Percentiles rank a stretch among this genome's conserved stretches.
phyloP scores from a whole-genome alignment of 805 yeast genomes.

The Sugiyamaella qingdaonensis region DNA sequence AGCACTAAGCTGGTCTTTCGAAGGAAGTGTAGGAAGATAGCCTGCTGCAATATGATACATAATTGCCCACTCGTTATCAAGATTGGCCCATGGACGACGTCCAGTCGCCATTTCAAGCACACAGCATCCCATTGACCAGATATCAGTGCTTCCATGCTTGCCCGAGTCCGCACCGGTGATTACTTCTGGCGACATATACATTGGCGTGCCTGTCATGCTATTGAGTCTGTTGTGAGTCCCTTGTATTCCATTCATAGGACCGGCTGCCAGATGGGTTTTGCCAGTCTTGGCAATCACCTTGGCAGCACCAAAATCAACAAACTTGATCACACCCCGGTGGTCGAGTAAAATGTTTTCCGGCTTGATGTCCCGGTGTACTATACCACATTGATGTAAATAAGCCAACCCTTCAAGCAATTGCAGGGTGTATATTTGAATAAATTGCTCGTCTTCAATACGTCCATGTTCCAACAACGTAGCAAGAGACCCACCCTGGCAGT shows the following conservation, averaged over 20 bases:
- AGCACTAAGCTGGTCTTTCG: slow-evolving; percentile 68
- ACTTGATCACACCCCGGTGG: slow-evolving; percentile 88
- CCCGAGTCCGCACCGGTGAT: slow-evolving; percentile 71
- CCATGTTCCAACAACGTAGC: slow-evolving; percentile 86
- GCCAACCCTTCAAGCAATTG: slow-evolving; percentile 96
- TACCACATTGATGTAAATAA: slow-evolving; percentile 87
- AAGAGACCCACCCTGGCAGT: slow-evolving; percentile 92
- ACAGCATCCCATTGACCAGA: slow-evolving; percentile 97
- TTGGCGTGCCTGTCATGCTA: slow-evolving; percentile 87
- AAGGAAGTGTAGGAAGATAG: slow-evolving; percentile 81
- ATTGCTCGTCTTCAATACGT: slow-evolving; percentile 90
- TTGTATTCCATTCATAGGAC: slow-evolving; percentile 9
- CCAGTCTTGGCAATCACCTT: slow-evolving; percentile 55
- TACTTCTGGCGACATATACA: slow-evolving; percentile 98
- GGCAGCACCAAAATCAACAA: slow-evolving; percentile 97
- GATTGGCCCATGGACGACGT: slow-evolving; percentile 90
- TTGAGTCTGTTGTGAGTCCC: slow-evolving; percentile 32
- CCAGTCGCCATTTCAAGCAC: slow-evolving; percentile 96
- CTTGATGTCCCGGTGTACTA: slow-evolving; percentile 94
- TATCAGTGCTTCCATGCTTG: slow-evolving; percentile 67
- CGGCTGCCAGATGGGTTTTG: slow-evolving; percentile 22
- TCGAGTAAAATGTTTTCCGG: slow-evolving; percentile 91
- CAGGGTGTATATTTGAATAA: slow-evolving; percentile 81
- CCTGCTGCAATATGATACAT: slow-evolving; percentile 99
- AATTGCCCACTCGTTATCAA: slow-evolving; percentile 96